Percentiles rank a stretch among this genome's conserved stretches.
phyloP scores from a whole-genome alignment of 305 asterid genomes.

The Ajuga reptans region DNA sequence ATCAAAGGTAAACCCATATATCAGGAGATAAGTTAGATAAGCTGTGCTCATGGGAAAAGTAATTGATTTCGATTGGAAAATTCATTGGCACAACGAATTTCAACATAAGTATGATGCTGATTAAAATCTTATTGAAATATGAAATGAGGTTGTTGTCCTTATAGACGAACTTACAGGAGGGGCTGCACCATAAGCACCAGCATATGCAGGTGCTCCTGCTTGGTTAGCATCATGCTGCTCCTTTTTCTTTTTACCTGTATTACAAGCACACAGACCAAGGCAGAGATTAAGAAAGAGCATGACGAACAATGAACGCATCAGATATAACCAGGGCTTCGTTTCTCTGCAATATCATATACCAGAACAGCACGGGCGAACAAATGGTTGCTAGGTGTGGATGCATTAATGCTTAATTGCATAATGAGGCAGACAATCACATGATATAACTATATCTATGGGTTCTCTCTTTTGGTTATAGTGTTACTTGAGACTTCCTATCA shows the following conservation, averaged over 20 bases:
- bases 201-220: constrained; percentile 56
- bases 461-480: not conserved
- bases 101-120: not conserved
- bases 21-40: not conserved
- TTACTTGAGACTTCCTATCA: not conserved
- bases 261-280: not conserved
- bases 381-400: not conserved
- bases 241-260: constrained; percentile 81
- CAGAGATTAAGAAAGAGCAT: not conserved
- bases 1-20: not conserved
- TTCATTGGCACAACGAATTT: not conserved
- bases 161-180: constrained; percentile 67
- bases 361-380: not conserved
- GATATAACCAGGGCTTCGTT: not conserved
- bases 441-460: not conserved
- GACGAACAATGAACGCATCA: not conserved
- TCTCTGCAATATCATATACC: not conserved
- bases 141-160: not conserved
- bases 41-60: not conserved
- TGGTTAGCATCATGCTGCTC: constrained; percentile 76
- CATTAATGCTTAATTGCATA: not conserved
- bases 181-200: constrained; percentile 68
- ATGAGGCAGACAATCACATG: not conserved
- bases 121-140: not conserved
- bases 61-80: not conserved